A percentile compares a stretch with the other conserved stretches of the same genome.
phyloP scores from a whole-genome alignment of 2,329 filamentous ascomycete species.

The Diaporthe caulivora region DNA sequence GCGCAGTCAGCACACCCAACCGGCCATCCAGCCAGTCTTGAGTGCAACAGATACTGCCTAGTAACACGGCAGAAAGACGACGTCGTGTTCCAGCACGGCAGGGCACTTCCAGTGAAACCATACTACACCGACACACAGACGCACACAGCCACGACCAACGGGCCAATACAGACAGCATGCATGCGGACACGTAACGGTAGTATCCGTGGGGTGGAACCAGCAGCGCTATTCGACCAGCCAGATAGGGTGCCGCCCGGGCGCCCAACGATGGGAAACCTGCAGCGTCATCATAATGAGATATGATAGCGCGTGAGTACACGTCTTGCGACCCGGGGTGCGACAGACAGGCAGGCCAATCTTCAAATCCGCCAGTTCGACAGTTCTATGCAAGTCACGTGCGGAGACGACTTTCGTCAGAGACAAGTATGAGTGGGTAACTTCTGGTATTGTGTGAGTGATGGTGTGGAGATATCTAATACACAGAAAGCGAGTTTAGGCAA shows the following conservation, averaged over 20 bases:
- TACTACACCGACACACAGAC: not conserved
- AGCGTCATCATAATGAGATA: not conserved
- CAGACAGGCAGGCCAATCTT: no score
- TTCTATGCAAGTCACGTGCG: not conserved
- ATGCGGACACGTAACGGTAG: not conserved
- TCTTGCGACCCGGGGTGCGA: not conserved
- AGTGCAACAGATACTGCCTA: not conserved
- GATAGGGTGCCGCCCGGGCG: not conserved
- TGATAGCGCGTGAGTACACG: not conserved
- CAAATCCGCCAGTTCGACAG: not conserved
- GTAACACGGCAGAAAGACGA: not conserved
- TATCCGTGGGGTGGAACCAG: not conserved
- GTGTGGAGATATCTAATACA: constrained; percentile 67
- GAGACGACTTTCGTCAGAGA: no score
- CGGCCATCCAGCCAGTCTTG: not conserved
- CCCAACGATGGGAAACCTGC: no score
- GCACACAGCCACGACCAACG: not conserved
- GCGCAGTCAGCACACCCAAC: not conserved
- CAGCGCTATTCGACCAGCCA: not conserved
- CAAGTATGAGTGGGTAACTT: constrained; percentile 72
- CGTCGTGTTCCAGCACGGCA: constrained; percentile 4
- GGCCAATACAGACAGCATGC: not conserved
- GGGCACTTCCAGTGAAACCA: constrained; percentile 2
- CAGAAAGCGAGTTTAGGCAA: constrained; percentile 73
- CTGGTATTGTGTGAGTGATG: constrained; percentile 67